Evolutionary conservation across 2,329 filamentous ascomycete species (phyloP), one percentile per base, ranked within the genome.

Genomic region (Knoxdaviesia proteae): DNA sequence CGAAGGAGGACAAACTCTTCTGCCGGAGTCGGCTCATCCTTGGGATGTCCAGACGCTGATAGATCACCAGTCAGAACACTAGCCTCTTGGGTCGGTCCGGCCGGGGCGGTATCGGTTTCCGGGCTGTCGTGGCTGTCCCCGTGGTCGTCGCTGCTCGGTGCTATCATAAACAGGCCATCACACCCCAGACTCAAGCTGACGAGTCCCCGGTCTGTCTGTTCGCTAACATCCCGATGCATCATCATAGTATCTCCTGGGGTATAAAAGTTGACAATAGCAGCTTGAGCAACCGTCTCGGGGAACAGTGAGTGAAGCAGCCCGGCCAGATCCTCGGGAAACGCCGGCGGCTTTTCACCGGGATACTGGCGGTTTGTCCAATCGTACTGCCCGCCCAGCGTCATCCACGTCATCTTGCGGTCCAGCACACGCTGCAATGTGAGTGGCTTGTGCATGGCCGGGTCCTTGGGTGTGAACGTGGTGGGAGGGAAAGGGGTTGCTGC

Each of bases 241-340:
- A 84, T 88, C 56, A 96, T 76, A 1, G 82, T 92, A 54, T 96
- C 88, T 20, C 84, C 83, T 0, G 90, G 83, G 0, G 77, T 81
- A 60, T 96, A 96, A 41, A 96, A 68, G 56, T 96, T 96, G 50
- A 94, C 74, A 48, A 96, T 96, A 35, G 90, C 88, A 1, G 90
- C 87, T 60, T 96, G 78, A 0, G 88, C 75, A 42, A 69, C 65
- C 9, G 87, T 90, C 7, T 74, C 67, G 0, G 84, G 81, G 50
- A 94, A 96, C 0, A 90, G 58, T 0, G 60, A 60, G 44, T 74
- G 66, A 1, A 94, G 61, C 6, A 94, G 69, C 1, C 54, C 57
- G 4, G 74, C 74, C 40, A 92, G 68, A 53, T 94, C 84, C 1
- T 56, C 36, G 0, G 88, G 87, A 51, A 94, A 94, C 0, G 61